Percentiles rank a stretch among this genome's conserved stretches.
These are phyloP conservation scores for Elasticomyces elasticus DNA, from an alignment of 495 filamentous ascomycete species.

Conservation along the genomic window DNA sequence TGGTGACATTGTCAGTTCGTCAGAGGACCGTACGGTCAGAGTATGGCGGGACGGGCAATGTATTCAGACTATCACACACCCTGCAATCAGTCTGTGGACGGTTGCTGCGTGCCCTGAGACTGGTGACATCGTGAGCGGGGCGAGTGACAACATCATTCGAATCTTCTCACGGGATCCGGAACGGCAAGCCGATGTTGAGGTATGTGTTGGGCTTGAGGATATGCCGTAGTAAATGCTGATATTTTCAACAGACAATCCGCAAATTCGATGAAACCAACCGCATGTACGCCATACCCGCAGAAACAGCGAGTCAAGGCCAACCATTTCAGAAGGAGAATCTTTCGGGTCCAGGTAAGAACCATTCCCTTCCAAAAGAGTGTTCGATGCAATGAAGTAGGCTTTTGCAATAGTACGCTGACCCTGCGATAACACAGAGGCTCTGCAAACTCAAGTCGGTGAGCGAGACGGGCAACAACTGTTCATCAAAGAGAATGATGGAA, in stretches of 20 bases:
- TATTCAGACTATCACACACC: constrained; percentile 92
- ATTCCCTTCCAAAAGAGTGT: background rate
- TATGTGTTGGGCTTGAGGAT: background rate
- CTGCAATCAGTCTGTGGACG: constrained; percentile 91
- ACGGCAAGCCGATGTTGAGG: constrained; percentile 54
- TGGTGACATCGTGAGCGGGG: constrained; percentile 85
- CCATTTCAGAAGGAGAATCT: constrained; percentile 77
- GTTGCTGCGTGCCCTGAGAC: constrained; percentile 70
- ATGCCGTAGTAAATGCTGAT: background rate
- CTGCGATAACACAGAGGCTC: constrained; percentile 45
- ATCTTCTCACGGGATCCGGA: constrained; percentile 68
- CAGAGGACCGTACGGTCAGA: constrained; percentile 84
- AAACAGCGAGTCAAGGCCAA: constrained; percentile 63
- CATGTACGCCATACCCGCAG: constrained; percentile 74
- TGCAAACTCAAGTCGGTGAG: constrained; percentile 66
- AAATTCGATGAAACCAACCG: constrained; percentile 63
- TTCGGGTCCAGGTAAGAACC: constrained; percentile 48
- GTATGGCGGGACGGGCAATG: constrained; percentile 78
- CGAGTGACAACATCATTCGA: constrained; percentile 79
- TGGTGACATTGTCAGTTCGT: constrained; percentile 81
- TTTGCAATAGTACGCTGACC: background rate
- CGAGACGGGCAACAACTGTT: constrained; percentile 93
- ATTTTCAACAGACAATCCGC: constrained; percentile 32
- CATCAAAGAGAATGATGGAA: constrained; percentile 70
- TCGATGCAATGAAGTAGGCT: no score